These are phyloP conservation scores for Tolypocladium ovalisporum DNA, from an alignment of 2,329 filamentous ascomycete species.

Conservation along the genomic window DNA sequence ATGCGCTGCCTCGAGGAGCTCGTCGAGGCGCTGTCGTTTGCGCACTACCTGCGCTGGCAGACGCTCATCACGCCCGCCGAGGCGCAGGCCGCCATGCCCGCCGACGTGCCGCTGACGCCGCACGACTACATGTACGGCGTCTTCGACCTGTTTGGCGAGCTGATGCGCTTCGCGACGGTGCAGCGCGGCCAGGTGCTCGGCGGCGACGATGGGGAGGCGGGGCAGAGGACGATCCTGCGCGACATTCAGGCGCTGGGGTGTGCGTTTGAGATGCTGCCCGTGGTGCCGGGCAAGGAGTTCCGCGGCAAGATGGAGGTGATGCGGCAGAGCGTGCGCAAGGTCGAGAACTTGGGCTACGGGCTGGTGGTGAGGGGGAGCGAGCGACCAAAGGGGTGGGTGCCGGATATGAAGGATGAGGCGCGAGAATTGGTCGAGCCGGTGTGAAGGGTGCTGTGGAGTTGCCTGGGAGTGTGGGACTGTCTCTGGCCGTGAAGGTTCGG, in stretches of 20 bases:
- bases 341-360: constrained; percentile 83
- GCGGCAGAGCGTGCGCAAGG: constrained; percentile 82
- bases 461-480: neutral
- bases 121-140: constrained; percentile 86
- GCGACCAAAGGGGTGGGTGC: constrained; percentile 83
- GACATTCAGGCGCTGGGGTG: constrained; percentile 74
- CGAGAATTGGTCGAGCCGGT: constrained; percentile 17
- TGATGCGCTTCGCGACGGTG: constrained; percentile 94
- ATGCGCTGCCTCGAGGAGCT: constrained; percentile 89
- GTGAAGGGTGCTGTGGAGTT: neutral
- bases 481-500: neutral
- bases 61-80: constrained; percentile 59
- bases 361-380: constrained; percentile 80
- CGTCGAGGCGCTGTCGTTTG: constrained; percentile 82
- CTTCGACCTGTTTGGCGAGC: constrained; percentile 88
- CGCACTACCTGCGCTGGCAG: constrained; percentile 75
- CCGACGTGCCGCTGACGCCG: constrained; percentile 54
- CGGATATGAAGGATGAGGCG: constrained; percentile 48
- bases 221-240: constrained; percentile 52
- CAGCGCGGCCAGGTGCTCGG: constrained; percentile 48
- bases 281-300: constrained; percentile 44
- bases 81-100: constrained; percentile 36
- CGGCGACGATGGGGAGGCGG: constrained; percentile 16
- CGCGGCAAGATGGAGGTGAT: constrained; percentile 78
- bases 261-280: constrained; percentile 63